Conservation (phyloP, 1,284 basidiomycete species). For the Ceraceosorus bombacis region DNA sequence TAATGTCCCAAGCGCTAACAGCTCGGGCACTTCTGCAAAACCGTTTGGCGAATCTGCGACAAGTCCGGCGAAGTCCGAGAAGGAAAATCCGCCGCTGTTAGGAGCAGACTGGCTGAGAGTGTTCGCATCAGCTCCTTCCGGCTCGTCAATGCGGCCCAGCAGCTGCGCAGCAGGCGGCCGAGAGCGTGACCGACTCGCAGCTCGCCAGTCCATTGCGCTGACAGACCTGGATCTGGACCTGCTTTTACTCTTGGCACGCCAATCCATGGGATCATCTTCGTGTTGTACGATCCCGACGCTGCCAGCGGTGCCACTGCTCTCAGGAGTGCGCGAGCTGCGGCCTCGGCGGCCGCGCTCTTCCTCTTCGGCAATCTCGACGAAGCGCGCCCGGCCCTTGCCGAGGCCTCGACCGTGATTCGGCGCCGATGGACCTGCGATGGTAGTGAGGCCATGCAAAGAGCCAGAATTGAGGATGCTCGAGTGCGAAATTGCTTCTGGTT, state of each 20-base stretch:
- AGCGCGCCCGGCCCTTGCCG: constrained; percentile 51
- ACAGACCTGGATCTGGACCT: constrained; percentile 51
- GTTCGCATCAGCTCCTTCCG: constrained; percentile 10
- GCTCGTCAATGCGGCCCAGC: constrained; percentile 30
- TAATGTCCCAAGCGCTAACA: neutral
- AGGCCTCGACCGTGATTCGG: neutral
- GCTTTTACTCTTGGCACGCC: constrained; percentile 46
- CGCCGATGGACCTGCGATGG: constrained; percentile 7
- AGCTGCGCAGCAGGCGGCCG: constrained; percentile 58
- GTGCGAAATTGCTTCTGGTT: constrained; percentile 1
- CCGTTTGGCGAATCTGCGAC: constrained; percentile 12
- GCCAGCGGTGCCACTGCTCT: constrained; percentile 17
- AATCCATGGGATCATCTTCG: constrained; percentile 42
- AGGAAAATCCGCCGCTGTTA: constrained; percentile 21
- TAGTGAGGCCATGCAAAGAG: constrained; percentile 17
- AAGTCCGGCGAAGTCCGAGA: constrained; percentile 27
- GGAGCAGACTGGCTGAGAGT: constrained; percentile 32
- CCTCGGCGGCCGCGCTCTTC: constrained; percentile 35
- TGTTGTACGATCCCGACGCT: constrained; percentile 10
- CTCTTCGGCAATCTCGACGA: constrained; percentile 50
- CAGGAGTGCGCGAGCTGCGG: constrained; percentile 35
- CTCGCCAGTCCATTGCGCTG: constrained; percentile 81
- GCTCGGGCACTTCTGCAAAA: constrained; percentile 9
- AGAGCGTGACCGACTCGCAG: constrained; percentile 81
- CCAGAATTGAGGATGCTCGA: neutral